Evolutionary conservation across 2,329 filamentous ascomycete genomes (phyloP), one percentile per base, ranked within the genome.

Genomic region (Botrytis hyacinthi): DNA sequence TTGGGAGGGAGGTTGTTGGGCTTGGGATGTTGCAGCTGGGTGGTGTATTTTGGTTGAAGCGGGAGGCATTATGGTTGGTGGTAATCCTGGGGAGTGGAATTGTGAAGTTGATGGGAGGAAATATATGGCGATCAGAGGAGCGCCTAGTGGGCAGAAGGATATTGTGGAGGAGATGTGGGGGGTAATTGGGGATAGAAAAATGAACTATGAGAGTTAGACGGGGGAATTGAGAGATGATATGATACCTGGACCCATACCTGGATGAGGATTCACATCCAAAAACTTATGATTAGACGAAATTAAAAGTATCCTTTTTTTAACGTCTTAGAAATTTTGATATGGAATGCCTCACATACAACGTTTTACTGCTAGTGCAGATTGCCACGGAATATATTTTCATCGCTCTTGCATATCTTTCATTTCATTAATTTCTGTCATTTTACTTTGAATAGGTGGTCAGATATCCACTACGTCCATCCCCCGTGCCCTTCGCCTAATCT

Each of bases 1-100:
- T 81, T 95, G 93, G 93, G 93, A 95, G 83, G 92, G 91, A 54
- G 93, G 93, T 0, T 94, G 92, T 82, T 95, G 92, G 88, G 92
- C 92, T 2, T 95, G 93, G 93, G 93, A 95, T 81, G 93, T 95
- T 3, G 93, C 91, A 80, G 93, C 93, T 8, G 93, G 90, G 0
- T 95, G 92, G 93, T 89, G 91, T 73, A 91, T 95, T 74, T 83
- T 95, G 40, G 83, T 84, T 44, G 93, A 95, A 84, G 91, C 92
- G 0, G 93, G 93, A 0, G 93, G 93, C 0, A 84, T 88, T 70
- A 89, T 95, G 84, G 91, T 87, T 12, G 87, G 91, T 80, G 92
- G 90, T 7, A 94, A 95, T 80, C 90, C 91, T 0, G 92, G 92
- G 0, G 87, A 88, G 72, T 95, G 92, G 92, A 82, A 88, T n/a